Evolutionary conservation across 1,284 basidiomycete genomes (phyloP).

Genomic region (Melanopsichium pennsylvanicum): DNA sequence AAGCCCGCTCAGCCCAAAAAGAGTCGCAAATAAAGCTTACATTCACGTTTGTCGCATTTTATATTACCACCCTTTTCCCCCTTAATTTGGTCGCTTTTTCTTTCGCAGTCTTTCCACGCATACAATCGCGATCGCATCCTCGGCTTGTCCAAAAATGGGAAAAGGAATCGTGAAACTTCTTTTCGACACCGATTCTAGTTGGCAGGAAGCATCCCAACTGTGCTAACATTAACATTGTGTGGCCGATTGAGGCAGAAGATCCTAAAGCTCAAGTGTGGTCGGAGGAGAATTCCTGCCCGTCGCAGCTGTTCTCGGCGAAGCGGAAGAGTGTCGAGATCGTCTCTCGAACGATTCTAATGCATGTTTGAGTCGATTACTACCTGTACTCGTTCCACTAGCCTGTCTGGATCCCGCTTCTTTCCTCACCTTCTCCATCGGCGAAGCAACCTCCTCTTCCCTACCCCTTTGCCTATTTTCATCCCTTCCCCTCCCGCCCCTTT

Average conservation of each 20-base stretch:
- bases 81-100: too few relatives aligned
- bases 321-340: not conserved
- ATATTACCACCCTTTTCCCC: not conserved
- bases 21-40: conserved; percentile 34
- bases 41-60: not conserved
- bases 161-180: too few relatives aligned
- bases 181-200: too few relatives aligned
- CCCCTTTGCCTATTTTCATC: not conserved
- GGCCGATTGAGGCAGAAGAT: too few relatives aligned
- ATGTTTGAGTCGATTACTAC: conserved; percentile 21
- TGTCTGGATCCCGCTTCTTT: conserved; percentile 17
- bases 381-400: conserved; percentile 5
- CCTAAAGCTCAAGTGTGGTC: conserved; percentile 18
- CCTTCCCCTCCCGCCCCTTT: not conserved
- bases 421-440: not conserved
- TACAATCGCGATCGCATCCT: too few relatives aligned
- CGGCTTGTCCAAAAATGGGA: too few relatives aligned
- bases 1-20: conserved; percentile 19
- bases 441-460: too few relatives aligned
- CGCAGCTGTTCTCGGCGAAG: not conserved
- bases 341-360: conserved; percentile 22
- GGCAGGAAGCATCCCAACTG: too few relatives aligned
- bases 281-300: conserved; percentile 18
- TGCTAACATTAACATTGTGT: too few relatives aligned
- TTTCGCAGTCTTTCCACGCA: too few relatives aligned